phyloP scores from a whole-genome alignment of 306 rosid species.

The Ochetophila trinervis region DNA sequence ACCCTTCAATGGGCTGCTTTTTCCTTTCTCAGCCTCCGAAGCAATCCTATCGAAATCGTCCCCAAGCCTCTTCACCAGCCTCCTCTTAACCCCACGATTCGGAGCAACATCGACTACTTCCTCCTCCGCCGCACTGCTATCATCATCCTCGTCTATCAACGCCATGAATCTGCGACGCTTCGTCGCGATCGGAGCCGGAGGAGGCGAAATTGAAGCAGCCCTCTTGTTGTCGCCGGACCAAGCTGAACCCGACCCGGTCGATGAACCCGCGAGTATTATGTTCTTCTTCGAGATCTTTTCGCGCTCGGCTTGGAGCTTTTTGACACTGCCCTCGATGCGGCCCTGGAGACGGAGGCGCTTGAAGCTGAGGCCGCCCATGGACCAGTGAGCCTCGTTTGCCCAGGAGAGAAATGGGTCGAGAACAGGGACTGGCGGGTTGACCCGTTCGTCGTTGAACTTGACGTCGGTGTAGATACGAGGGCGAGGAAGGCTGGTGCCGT shows the following conservation, averaged over 20 bases:
- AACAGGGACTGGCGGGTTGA: constrained; percentile 63
- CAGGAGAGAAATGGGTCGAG: constrained; percentile 56
- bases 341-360: constrained; percentile 78
- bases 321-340: constrained; percentile 68
- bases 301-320: constrained; percentile 56
- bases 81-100: constrained; percentile 21
- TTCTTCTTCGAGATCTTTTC: constrained; percentile 31
- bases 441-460: constrained; percentile 56
- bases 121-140: constrained; percentile 6
- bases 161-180: constrained; percentile 51
- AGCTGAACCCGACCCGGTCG: background rate
- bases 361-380: constrained; percentile 86
- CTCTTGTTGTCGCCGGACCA: background rate
- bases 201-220: constrained; percentile 39
- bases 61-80: constrained; percentile 74
- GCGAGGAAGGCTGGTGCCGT: constrained; percentile 85
- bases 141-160: constrained; percentile 27
- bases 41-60: constrained; percentile 86
- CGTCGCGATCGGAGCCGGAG: constrained; percentile 52
- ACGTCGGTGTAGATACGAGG: constrained; percentile 75
- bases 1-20: constrained; percentile 1
- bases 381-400: constrained; percentile 95
- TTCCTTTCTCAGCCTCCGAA: constrained; percentile 22
- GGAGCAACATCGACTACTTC: background rate
- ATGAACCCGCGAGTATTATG: background rate